A percentile compares a stretch with the other conserved stretches of the same genome.
Evolutionary conservation across 768 basidiomycete species (phyloP).

Genomic region (Macrolepiota fuliginosa): DNA sequence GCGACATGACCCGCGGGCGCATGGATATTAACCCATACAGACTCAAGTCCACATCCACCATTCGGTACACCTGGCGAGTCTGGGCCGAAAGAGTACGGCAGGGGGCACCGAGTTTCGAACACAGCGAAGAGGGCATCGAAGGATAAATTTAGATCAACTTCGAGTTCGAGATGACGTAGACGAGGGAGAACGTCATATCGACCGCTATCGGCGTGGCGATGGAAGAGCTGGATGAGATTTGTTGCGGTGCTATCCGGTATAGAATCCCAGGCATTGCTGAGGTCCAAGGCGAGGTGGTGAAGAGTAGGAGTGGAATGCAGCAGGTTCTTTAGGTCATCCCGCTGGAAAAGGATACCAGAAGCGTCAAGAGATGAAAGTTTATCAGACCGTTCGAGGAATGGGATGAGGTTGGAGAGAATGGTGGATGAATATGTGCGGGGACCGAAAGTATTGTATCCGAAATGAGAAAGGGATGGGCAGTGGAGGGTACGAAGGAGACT

Average conservation of each 20-base stretch:
- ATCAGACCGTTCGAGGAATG: conserved; percentile 1
- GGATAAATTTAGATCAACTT: conserved; percentile 10
- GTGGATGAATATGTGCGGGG: conserved; percentile 3
- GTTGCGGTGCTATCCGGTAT: not conserved
- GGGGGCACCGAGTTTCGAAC: conserved; percentile 12
- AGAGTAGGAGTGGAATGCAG: conserved; percentile 2
- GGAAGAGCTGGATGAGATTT: conserved; percentile 4
- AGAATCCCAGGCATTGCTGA: not conserved
- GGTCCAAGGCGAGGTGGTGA: conserved; percentile 1
- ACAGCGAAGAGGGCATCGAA: conserved; percentile 7
- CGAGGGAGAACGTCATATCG: conserved; percentile 8
- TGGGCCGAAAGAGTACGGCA: not conserved
- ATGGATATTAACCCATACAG: conserved; percentile 5
- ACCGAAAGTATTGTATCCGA: conserved; percentile 12
- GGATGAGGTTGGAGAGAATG: conserved; percentile 3
- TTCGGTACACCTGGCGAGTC: not conserved
- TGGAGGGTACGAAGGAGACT: not conserved
- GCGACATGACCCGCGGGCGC: conserved; percentile 8
- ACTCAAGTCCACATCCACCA: not conserved
- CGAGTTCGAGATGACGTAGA: conserved; percentile 12
- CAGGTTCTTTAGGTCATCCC: conserved; percentile 3
- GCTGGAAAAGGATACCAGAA: conserved; percentile 11
- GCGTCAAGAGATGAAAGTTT: conserved; percentile 5
- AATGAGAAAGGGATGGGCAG: conserved; percentile 4
- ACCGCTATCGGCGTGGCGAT: not conserved